Evolutionary conservation across 2,329 filamentous ascomycete species (phyloP).

Genomic region (Rhynchosporium graminicola): DNA sequence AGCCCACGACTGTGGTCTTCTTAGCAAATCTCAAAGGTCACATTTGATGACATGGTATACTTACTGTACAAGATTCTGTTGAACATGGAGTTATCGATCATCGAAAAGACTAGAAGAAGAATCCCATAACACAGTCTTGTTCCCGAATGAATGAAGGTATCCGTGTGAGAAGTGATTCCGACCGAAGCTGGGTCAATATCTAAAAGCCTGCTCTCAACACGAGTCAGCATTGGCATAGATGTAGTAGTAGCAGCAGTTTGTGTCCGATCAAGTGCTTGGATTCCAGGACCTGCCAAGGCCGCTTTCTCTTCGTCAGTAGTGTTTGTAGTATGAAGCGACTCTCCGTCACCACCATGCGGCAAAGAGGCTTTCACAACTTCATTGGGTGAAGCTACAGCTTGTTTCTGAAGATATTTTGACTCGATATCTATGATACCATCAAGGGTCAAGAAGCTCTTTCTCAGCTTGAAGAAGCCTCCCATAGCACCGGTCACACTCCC

Average conservation of each 20-base stretch:
- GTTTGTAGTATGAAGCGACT: slow-evolving; percentile 1
- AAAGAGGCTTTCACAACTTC: neutral
- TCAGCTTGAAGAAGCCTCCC: slow-evolving; percentile 87
- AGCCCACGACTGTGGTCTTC: slow-evolving; percentile 65
- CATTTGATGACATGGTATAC: neutral
- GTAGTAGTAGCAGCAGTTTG: slow-evolving; percentile 8
- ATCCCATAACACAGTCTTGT: slow-evolving; percentile 88
- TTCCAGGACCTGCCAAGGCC: slow-evolving; percentile 11
- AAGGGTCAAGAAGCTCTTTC: slow-evolving; percentile 83
- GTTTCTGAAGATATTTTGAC: slow-evolving; percentile 51
- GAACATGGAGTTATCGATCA: slow-evolving; percentile 83
- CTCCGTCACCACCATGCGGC: slow-evolving; percentile 3
- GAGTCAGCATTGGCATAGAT: slow-evolving; percentile 23
- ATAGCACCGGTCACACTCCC: slow-evolving; percentile 91
- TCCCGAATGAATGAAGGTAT: slow-evolving; percentile 87
- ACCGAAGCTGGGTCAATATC: slow-evolving; percentile 52
- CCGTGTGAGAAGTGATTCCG: slow-evolving; percentile 72
- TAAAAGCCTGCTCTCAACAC: slow-evolving; percentile 31
- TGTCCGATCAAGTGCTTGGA: slow-evolving; percentile 9
- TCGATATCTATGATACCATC: slow-evolving; percentile 79
- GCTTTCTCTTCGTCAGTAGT: slow-evolving; percentile 20
- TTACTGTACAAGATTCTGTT: slow-evolving; percentile 73
- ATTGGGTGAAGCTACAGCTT: slow-evolving; percentile 22
- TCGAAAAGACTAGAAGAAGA: slow-evolving; percentile 81
- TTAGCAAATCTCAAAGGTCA: neutral